phyloP scores from a whole-genome alignment of 352 stramenopile genomes.

The Blastocystis sp. region DNA sequence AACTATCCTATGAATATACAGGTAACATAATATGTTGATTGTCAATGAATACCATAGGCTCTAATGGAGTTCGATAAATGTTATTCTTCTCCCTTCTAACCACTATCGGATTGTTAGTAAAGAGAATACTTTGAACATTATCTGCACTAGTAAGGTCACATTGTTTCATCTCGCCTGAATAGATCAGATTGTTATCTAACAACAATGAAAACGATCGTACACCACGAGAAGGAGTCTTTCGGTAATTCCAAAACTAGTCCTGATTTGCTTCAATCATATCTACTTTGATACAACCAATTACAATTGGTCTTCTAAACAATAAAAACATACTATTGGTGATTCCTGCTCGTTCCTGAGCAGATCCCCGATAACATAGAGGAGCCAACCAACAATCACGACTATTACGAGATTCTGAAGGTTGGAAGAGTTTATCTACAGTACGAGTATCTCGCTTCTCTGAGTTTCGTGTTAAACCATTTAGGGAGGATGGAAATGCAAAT shows the following conservation, averaged over 20 bases:
- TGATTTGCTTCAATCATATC: not conserved
- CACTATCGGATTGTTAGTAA: conserved; percentile 16
- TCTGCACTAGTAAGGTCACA: not conserved
- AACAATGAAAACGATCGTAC: conserved; percentile 14
- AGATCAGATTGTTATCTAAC: conserved; percentile 28
- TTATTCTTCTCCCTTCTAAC: not conserved
- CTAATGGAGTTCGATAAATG: not conserved
- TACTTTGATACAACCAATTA: conserved; percentile 31
- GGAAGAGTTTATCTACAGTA: not conserved
- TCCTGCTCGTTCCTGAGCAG: not conserved
- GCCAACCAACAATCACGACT: not conserved
- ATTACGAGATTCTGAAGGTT: not conserved
- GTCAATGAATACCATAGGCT: not conserved
- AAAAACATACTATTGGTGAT: conserved; percentile 17
- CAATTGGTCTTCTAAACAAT: not conserved
- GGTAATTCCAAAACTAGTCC: conserved; percentile 27
- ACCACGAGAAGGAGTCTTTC: not conserved
- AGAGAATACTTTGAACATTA: conserved; percentile 19
- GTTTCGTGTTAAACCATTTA: not conserved
- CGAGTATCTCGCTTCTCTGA: not conserved
- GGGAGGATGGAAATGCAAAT: not conserved
- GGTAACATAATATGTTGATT: not conserved
- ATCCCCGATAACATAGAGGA: not conserved
- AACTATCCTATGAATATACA: no score
- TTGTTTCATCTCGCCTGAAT: not conserved